Base-by-base conservation (phyloP, 2,329 filamentous ascomycete species). In the Aspergillus sp. region DNA sequence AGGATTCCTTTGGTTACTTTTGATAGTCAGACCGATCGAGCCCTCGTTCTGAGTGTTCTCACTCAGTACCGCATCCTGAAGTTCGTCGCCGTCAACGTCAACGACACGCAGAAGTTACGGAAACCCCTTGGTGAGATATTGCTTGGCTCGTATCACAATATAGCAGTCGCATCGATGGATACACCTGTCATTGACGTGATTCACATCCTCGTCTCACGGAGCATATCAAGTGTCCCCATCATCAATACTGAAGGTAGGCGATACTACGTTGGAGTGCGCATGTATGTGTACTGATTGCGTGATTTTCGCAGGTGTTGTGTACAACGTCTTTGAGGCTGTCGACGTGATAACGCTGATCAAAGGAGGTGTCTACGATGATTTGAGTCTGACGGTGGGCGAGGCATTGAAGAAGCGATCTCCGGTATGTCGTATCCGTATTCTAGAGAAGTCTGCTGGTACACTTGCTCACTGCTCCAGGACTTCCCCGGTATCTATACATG, bases 51-150 rank as follows among this genome's bases (percentile, higher is more conserved):
- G 63, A 97, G 92, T 70, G 95, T 99, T 63, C 91, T 99, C 61
- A 99, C 95, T 0, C 95, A 99, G 77, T 99, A 99, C 78, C 90
- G 96, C 60, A 98, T 99, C 69, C 86, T 99, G 65, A 99, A 99
- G 76, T 99, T 99, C 76, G 96, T 99, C 63, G 93, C 95, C 10
- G 94, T 99, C 77, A 99, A 99, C 77, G 88, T 91, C 43, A 88
- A 89, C 69, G 91, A 96, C 73, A 97, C 94, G 4, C 89, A 96
- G 69, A 86, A 92, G 72, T 80, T 99, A 63, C 91, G 91, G 73
- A 97, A 96, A 79, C 89, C 92, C 9, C 83, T 99, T 59, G 86
- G 87, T 62, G 92, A 97, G 64, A 85, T 98, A 58, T 87, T 87
- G 25, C 83, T 99, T 8, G 96, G 95, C 55, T 94, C 92, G 1